These are phyloP conservation scores for Cyphellophora europaea DNA, from an alignment of 2,329 filamentous ascomycete species.

Conservation along the genomic window DNA sequence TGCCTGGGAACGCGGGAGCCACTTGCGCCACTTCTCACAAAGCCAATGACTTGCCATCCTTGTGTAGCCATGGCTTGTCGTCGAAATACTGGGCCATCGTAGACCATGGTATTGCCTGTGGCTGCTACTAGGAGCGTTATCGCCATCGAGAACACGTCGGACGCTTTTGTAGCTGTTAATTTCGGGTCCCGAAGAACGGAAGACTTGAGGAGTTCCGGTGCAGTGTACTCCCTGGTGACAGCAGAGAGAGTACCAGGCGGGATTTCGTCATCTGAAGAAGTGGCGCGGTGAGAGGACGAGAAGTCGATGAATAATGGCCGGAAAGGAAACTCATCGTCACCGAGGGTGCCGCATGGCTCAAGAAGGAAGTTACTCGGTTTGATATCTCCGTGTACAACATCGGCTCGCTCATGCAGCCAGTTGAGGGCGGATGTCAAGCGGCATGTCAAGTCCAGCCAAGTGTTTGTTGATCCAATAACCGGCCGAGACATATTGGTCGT, in stretches of 20 bases:
- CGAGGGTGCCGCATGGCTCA: background rate
- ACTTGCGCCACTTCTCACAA: conserved; percentile 27
- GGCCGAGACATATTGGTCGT: conserved; percentile 37
- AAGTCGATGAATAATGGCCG: conserved; percentile 36
- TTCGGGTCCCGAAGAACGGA: conserved; percentile 26
- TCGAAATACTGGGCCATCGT: conserved; percentile 30
- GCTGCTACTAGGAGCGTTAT: conserved; percentile 35
- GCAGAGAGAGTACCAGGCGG: conserved; percentile 25
- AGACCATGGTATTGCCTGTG: conserved; percentile 35
- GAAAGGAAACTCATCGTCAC: conserved; percentile 22
- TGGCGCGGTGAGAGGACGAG: conserved; percentile 29
- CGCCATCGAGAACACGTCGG: conserved; percentile 37
- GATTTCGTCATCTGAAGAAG: background rate
- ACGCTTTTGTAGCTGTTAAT: conserved; percentile 26
- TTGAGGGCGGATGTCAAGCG: conserved; percentile 31
- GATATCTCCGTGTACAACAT: conserved; percentile 38
- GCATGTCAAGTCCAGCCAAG: conserved; percentile 31
- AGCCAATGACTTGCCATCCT: conserved; percentile 33
- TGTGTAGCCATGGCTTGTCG: conserved; percentile 34
- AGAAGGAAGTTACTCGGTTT: conserved; percentile 38
- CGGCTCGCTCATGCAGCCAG: conserved; percentile 32
- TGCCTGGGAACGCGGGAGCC: conserved; percentile 29
- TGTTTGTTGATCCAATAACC: conserved; percentile 26
- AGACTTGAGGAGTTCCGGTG: conserved; percentile 32
- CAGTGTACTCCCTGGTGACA: conserved; percentile 35